phyloP scores from a whole-genome alignment of 1,139 yeast genomes.

The Lodderomyces metapsilosis region DNA sequence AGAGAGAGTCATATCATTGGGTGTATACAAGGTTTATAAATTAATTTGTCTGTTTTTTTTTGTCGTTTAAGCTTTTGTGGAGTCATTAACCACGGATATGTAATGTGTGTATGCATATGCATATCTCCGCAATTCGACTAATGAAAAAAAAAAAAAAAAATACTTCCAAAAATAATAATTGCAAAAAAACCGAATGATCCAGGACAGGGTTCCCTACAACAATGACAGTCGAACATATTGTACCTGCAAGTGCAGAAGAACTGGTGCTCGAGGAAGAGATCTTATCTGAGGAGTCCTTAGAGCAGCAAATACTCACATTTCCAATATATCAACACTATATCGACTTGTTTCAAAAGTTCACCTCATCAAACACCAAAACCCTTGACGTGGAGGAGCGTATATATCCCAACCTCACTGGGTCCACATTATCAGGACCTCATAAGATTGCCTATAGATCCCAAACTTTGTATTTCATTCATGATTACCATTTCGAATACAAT shows the following conservation, averaged over 20 bases:
- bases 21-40: not conserved
- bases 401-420: slow-evolving; percentile 37
- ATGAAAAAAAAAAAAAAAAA: too few relatives aligned
- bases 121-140: too few relatives aligned
- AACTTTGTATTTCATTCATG: slow-evolving; percentile 37
- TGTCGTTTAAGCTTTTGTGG: too few relatives aligned
- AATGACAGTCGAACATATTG: not conserved
- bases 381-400: slow-evolving; percentile 10
- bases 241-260: not conserved
- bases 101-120: too few relatives aligned
- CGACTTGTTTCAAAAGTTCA: slow-evolving; percentile 9
- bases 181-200: too few relatives aligned
- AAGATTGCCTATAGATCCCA: slow-evolving; percentile 37
- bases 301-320: slow-evolving; percentile 6
- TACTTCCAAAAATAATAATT: too few relatives aligned
- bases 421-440: slow-evolving; percentile 33
- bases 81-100: too few relatives aligned
- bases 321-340: slow-evolving; percentile 5
- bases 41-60: not conserved
- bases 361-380: slow-evolving; percentile 9
- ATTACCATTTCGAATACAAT: slow-evolving; percentile 20
- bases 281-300: slow-evolving; percentile 1
- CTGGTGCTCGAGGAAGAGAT: not conserved
- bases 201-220: too few relatives aligned
- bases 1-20: too few relatives aligned